Conservation (phyloP, 225 moss, liverwort and hornwort species). For the Neckera pumila region DNA sequence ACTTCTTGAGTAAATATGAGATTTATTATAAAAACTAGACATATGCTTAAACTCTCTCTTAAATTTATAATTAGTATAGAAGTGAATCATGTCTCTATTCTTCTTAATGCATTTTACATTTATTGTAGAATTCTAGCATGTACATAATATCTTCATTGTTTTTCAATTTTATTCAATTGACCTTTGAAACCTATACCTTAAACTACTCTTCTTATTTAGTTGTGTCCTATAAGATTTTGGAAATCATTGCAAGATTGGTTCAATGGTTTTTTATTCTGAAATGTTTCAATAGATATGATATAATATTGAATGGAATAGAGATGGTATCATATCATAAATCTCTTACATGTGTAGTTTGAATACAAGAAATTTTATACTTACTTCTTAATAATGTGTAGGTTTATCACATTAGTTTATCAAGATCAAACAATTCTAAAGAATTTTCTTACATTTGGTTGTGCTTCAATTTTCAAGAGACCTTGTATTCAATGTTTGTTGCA, state of each 20-base stretch:
- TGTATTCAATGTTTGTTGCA: not conserved
- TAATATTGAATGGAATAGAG: not conserved
- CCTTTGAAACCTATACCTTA: not conserved
- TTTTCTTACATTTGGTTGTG: not conserved
- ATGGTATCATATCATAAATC: not conserved
- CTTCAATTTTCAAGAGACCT: not conserved
- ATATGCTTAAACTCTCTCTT: not conserved
- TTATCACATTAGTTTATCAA: not conserved
- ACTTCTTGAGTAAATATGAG: not conserved
- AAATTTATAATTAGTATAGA: not conserved
- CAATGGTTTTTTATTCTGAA: not conserved
- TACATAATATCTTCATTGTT: not conserved
- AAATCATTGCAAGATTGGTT: not conserved
- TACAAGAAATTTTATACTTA: not conserved
- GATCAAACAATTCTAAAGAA: not conserved
- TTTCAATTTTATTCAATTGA: not conserved
- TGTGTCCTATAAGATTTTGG: not conserved
- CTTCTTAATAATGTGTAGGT: not conserved
- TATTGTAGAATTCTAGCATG: not conserved
- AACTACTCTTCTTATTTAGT: not conserved
- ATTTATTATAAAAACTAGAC: not conserved
- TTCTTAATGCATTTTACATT: not conserved
- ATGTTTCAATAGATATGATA: not conserved
- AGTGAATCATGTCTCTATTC: not conserved
- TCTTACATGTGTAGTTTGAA: not conserved